Evolutionary conservation across 2,329 filamentous ascomycete species (phyloP), one percentile per base, ranked within the genome.

Genomic region (Monosporascus sp.): DNA sequence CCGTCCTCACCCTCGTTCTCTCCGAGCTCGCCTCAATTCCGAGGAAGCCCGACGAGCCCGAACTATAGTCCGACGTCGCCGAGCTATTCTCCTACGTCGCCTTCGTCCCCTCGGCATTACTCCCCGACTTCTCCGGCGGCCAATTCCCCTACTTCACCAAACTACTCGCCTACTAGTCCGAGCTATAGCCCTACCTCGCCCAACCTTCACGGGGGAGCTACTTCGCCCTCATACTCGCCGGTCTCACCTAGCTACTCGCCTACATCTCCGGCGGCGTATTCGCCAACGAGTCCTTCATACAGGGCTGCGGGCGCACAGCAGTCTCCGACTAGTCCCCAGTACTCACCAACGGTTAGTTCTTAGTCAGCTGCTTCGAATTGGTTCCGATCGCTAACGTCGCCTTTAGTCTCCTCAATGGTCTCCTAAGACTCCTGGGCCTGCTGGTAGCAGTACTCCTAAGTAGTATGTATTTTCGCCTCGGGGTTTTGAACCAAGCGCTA

Each of bases 231-330:
- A 4, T 88, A 87, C 70, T 83, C 79, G 35, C 87, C 87, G 47
- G 85, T 85, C 3, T 90, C 87, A 49, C 88, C 87, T n/a, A 82
- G 79, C 24, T 92, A 89, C 75, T 91, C 88, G 53, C 88, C 89
- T 3, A 89, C 87, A 7, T 91, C 88, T 41, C 81, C 81, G 14
- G 76, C 78, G 56, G 75, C 78, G 2, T 86, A 86, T 72, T 85
- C 82, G 48, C 82, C 83, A 5, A 85, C 82, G 44, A 85, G 82
- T 61, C 83, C 83, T 31, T 76, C 75, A 55, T 85, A 82, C 78
- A 75, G 76, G 56, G 78, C 76, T 59, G 76, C 77, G 51, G 77
- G 81, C 61, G 71, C 78, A 53, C 75, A 79, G 60, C 72, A 76
- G 62, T 86, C 83, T 37, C 85, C 86, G 22, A 85, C 82, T 20